Conservation (phyloP, 2,329 filamentous ascomycete genomes). For the Albifimbria verrucaria region DNA sequence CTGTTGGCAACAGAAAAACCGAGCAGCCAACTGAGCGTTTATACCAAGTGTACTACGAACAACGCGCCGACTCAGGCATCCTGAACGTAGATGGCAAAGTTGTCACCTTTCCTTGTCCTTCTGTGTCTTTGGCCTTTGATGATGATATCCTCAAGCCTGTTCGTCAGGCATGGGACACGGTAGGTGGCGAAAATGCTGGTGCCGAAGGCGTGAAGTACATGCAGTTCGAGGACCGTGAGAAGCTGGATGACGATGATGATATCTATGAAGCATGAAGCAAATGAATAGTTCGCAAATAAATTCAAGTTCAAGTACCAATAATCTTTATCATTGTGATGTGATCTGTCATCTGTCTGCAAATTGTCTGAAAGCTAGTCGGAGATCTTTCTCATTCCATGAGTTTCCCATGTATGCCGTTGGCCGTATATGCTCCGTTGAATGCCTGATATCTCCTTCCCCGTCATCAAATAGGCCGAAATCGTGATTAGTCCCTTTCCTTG, state of each 20-base stretch:
- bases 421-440: too few relatives aligned
- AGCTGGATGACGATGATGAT: constrained; percentile 54
- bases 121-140: constrained; percentile 69
- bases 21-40: constrained; percentile 31
- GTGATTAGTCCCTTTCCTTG: too few relatives aligned
- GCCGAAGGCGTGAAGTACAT: constrained; percentile 59
- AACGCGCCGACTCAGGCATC: constrained; percentile 29
- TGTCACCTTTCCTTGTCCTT: constrained; percentile 55
- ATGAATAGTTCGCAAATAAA: constrained; percentile 6
- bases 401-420: too few relatives aligned
- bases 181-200: constrained; percentile 47
- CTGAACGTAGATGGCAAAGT: constrained; percentile 37
- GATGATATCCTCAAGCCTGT: constrained; percentile 68
- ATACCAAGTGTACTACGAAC: constrained; percentile 56
- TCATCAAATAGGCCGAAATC: too few relatives aligned
- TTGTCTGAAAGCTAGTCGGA: too few relatives aligned
- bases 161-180: constrained; percentile 64
- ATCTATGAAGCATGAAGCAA: constrained; percentile 36
- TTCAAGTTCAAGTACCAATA: too few relatives aligned
- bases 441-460: too few relatives aligned
- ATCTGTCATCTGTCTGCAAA: too few relatives aligned
- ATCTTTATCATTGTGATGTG: too few relatives aligned
- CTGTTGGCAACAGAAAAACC: constrained; percentile 30
- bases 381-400: too few relatives aligned
- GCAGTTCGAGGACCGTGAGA: constrained; percentile 73